phyloP scores from a whole-genome alignment of 129 eudicot species.

The Centrapalus pauciflorus region DNA sequence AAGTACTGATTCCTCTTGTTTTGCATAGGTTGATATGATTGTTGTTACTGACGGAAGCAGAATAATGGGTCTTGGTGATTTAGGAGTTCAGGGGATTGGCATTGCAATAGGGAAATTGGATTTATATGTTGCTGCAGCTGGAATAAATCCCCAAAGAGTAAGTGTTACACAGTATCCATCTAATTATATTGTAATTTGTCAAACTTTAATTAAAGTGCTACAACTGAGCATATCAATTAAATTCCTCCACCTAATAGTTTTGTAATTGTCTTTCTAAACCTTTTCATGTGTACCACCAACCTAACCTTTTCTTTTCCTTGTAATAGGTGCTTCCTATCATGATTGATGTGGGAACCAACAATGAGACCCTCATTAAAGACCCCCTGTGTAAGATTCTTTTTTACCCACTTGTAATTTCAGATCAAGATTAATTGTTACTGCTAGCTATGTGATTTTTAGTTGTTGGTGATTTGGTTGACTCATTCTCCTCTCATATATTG shows the following conservation, averaged over 20 bases:
- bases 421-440: neutral
- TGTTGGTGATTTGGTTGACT: neutral
- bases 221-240: neutral
- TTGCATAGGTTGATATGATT: constrained; percentile 88
- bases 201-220: neutral
- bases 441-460: neutral
- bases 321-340: constrained; percentile 89
- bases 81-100: constrained; percentile 97
- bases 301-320: neutral
- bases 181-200: neutral
- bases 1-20: neutral
- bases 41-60: constrained; percentile 98
- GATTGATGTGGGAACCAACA: constrained; percentile 97
- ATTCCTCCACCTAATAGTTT: neutral
- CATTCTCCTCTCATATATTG: neutral
- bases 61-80: constrained; percentile 91
- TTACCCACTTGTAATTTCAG: neutral
- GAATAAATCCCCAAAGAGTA: constrained; percentile 98
- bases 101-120: constrained; percentile 90
- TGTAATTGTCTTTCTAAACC: too few species aligned
- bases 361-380: constrained; percentile 80
- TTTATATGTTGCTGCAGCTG: constrained; percentile 98
- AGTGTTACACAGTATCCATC: constrained; percentile 20
- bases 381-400: constrained; percentile 66
- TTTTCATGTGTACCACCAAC: neutral